Base-by-base conservation (phyloP, 139 green algal genomes). In the Dunaliella primolecta region DNA sequence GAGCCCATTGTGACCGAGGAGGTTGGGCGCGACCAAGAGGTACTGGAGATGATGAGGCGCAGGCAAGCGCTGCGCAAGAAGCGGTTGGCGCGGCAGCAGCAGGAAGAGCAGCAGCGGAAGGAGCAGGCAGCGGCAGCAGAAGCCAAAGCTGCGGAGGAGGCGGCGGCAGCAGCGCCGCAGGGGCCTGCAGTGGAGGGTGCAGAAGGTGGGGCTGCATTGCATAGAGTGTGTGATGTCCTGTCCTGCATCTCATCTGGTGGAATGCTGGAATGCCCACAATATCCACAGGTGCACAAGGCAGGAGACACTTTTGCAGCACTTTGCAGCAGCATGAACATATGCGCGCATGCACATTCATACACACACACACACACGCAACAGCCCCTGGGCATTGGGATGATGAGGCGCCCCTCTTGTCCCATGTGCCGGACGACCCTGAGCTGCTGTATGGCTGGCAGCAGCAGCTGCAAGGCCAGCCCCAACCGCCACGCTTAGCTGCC, bases 1-100 rank as follows among this genome's bases (percentile, higher is more conserved):
- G 75, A 80, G n/a, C 75, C 75, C 21, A 33, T 80, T 36, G n/a
- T 80, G 7, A 23, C 75, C 1, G 75, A 80, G 75, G n/a, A 80
- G 7, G 75, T 23, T 2, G 75, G 33, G 75, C 75, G 75, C 21
- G 75, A 80, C n/a, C n/a, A 32, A 21, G 75, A 80, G 75, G n/a
- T 80, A 2, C n/a, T 38, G 2, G 32, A 32, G 2, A 33, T 33
- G n/a, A 11, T 80, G 75, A 32, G 75, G n/a, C 32, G n/a, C 29
- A 2, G 75, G 75, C 75, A 80, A 30, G n/a, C 32, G 1, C 75
- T 38, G 75, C 75, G 75, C 75, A 80, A 80, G 75, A 32, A 80
- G n/a, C 75, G 75, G n/a, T 11, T 80, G n/a, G n/a, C n/a, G n/a
- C 75, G 75, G 27, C 75, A 36, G n/a, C 27, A 64, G 46, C 46